These are phyloP conservation scores for Graphilbum ipis-grandicollis DNA, from an alignment of 2,329 filamentous ascomycete genomes.

Conservation along the genomic window DNA sequence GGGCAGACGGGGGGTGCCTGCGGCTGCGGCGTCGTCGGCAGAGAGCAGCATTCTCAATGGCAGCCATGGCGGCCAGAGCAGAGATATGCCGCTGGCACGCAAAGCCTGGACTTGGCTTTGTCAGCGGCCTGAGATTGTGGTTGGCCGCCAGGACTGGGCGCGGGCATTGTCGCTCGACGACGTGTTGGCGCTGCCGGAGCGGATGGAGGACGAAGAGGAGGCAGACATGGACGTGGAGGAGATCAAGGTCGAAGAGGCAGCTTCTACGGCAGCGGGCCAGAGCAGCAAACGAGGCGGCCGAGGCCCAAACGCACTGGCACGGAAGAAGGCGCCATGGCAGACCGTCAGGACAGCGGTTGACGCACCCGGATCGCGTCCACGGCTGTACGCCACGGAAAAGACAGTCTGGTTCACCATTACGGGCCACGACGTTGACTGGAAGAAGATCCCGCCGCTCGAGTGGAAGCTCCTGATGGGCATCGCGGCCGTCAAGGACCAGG, in stretches of 20 bases:
- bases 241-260: background rate
- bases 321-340: no score
- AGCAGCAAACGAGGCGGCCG: no score
- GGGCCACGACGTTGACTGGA: conserved; percentile 40
- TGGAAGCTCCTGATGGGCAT: conserved; percentile 42
- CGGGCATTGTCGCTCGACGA: conserved; percentile 22
- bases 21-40: background rate
- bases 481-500: conserved; percentile 32
- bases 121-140: conserved; percentile 21
- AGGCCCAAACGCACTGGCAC: no score
- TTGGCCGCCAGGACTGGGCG: conserved; percentile 18
- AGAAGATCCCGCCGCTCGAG: conserved; percentile 38
- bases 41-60: no score
- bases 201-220: conserved; percentile 2
- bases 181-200: conserved; percentile 19
- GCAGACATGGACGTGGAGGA: background rate
- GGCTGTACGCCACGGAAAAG: conserved; percentile 33
- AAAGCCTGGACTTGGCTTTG: conserved; percentile 25
- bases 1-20: background rate
- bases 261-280: no score
- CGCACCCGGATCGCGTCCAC: conserved; percentile 10
- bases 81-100: conserved; percentile 14
- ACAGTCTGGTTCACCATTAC: conserved; percentile 42
- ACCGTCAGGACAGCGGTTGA: conserved; percentile 1
- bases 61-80: background rate